Evolutionary conservation across 1,284 basidiomycete genomes (phyloP).

Genomic region (Thecaphora thlaspeos): DNA sequence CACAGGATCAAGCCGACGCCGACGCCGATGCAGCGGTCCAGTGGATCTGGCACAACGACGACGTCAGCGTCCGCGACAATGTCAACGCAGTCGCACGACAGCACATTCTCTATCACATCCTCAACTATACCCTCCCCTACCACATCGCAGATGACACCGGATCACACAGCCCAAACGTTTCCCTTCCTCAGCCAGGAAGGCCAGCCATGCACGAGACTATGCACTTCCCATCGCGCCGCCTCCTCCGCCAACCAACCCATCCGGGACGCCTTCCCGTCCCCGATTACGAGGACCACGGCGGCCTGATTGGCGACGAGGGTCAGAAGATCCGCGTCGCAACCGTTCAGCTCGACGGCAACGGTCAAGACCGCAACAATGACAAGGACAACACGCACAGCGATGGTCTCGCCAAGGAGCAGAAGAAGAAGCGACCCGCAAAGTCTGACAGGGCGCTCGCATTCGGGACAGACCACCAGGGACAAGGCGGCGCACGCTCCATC

Average conservation of each 20-base stretch:
- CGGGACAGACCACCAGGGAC: slow-evolving; percentile 72
- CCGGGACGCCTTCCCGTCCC: slow-evolving; percentile 55
- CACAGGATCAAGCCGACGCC: too few species aligned
- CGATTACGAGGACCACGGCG: slow-evolving; percentile 59
- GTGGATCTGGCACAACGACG: slow-evolving; percentile 17
- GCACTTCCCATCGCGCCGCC: slow-evolving; percentile 75
- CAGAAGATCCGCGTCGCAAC: slow-evolving; percentile 70
- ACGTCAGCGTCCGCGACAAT: slow-evolving; percentile 62
- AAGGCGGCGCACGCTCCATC: slow-evolving; percentile 63
- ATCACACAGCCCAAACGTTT: slow-evolving; percentile 65
- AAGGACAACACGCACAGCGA: neutral
- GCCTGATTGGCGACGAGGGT: slow-evolving; percentile 75
- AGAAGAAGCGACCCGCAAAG: slow-evolving; percentile 4
- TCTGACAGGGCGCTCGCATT: slow-evolving; percentile 50
- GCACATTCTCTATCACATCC: slow-evolving; percentile 88
- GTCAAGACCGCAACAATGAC: neutral
- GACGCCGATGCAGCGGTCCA: neutral
- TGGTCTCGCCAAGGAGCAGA: slow-evolving; percentile 48
- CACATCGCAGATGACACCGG: slow-evolving; percentile 60
- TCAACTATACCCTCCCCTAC: slow-evolving; percentile 73
- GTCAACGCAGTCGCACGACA: slow-evolving; percentile 79
- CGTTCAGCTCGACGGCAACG: slow-evolving; percentile 48
- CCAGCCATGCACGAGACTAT: slow-evolving; percentile 44
- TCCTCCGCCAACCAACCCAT: slow-evolving; percentile 65
- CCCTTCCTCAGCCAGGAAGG: slow-evolving; percentile 62